Conservation (phyloP, 345 rosid genomes). For the Gossypium ekmanianum region DNA sequence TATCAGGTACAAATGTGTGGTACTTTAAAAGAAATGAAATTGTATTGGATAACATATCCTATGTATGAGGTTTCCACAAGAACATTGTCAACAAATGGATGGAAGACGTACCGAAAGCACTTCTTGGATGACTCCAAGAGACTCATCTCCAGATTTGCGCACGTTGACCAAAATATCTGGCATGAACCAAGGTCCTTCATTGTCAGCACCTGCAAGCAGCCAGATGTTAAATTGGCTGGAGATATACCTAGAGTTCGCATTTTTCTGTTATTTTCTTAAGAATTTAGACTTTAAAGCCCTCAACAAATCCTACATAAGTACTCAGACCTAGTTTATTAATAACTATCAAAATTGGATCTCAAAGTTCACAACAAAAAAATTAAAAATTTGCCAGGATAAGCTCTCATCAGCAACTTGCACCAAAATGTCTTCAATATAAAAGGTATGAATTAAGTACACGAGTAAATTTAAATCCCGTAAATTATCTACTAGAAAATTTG, state of each 20-base stretch:
- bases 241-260: background rate
- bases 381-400: background rate
- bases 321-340: background rate
- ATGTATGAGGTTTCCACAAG: background rate
- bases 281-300: background rate
- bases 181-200: conserved; percentile 78
- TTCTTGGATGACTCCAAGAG: conserved; percentile 71
- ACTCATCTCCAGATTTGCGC: conserved; percentile 63
- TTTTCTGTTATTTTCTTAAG: background rate
- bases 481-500: background rate
- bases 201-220: conserved; percentile 60
- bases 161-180: conserved; percentile 81
- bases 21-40: no score
- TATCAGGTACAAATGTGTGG: background rate
- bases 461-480: background rate
- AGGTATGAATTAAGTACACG: background rate
- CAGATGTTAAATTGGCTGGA: background rate
- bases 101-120: conserved; percentile 63
- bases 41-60: no score
- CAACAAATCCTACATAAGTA: conserved; percentile 6
- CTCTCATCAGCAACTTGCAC: background rate
- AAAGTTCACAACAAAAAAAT: background rate
- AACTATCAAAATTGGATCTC: background rate
- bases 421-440: background rate
- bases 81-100: background rate